Base-by-base conservation (phyloP, 805 yeast genomes). In the Wickerhamomyces hampshirensis region DNA sequence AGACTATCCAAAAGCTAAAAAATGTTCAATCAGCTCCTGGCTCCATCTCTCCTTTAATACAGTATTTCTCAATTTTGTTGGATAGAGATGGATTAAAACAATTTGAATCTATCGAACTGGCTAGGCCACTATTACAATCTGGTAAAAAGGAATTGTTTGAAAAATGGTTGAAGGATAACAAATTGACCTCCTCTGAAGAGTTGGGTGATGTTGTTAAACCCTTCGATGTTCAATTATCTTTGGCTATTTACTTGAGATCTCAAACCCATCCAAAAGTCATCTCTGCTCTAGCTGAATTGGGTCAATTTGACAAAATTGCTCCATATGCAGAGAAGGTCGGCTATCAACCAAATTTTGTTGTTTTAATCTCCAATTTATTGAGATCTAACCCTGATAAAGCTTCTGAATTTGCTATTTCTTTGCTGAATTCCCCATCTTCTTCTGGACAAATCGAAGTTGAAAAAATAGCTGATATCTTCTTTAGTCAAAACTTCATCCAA, bases 361-460 rank as follows among this genome's bases (percentile, higher is more conserved):
- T 85, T 42, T 72, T 93, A 65, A 77, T 93, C 52, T 96, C 95
- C 59, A 85, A 86, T 63, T 75, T 93, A 51, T 79, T 91, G 32
- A 80, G 98, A 62, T 78, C 84, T 18, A 88, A 84, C 60, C 96
- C 99, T n/a, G 99, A 93, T 55, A 86, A 87, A 62, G 98, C 97
- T 18, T 85, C 96, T 28, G 98, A 93, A 63, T 93, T 93, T 66
- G 98, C 98, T 12, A 79, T 87, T 27, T 83, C 88, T 46, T 73
- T 93, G 44, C 73, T 86, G 46, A 71, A 78, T 47, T 69, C 73
- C 30, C 83, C 84, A 30, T 77, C 73, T 32, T 66, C 74, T 23
- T 71, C 77, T 24, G 57, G 67, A 13, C 68, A 73, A 45, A 66
- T 93, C 45, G 87, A 89, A 45, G 70, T 89, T 44, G 96, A 88